These are phyloP conservation scores for Huntiella decipiens DNA, from an alignment of 2,329 filamentous ascomycete species.

Conservation along the genomic window DNA sequence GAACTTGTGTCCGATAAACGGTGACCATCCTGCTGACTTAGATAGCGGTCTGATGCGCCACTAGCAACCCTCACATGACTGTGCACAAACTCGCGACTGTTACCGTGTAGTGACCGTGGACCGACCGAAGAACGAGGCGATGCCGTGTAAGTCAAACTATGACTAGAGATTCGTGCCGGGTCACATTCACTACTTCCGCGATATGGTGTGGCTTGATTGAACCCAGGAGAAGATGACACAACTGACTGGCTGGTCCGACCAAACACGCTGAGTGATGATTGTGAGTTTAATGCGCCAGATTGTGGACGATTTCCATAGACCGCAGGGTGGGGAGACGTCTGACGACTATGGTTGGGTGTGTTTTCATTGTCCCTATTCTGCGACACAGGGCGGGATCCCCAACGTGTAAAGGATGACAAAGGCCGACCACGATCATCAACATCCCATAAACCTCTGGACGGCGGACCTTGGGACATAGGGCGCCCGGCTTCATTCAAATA, in stretches of 20 bases:
- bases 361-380: not conserved
- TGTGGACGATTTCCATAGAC: conserved; percentile 2
- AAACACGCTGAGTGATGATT: conserved; percentile 1
- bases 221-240: not conserved
- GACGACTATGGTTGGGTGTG: not conserved
- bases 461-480: conserved; percentile 4
- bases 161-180: not conserved
- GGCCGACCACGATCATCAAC: conserved; percentile 1
- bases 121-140: conserved; percentile 5
- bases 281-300: conserved; percentile 1
- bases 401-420: not conserved
- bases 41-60: conserved; percentile 1
- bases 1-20: not conserved
- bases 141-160: conserved; percentile 3
- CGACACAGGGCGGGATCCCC: not conserved
- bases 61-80: conserved; percentile 1
- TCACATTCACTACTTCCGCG: not conserved
- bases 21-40: not conserved
- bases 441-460: conserved; percentile 5
- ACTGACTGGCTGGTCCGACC: not conserved
- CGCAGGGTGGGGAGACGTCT: conserved; percentile 4
- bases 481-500: not conserved
- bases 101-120: conserved; percentile 1
- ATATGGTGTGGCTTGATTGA: not conserved
- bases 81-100: not conserved